Percentiles rank a stretch among this genome's conserved stretches.
Evolutionary conservation across 192 early-diverging fungal species (phyloP).

Genomic region (Coemansia erecta): DNA sequence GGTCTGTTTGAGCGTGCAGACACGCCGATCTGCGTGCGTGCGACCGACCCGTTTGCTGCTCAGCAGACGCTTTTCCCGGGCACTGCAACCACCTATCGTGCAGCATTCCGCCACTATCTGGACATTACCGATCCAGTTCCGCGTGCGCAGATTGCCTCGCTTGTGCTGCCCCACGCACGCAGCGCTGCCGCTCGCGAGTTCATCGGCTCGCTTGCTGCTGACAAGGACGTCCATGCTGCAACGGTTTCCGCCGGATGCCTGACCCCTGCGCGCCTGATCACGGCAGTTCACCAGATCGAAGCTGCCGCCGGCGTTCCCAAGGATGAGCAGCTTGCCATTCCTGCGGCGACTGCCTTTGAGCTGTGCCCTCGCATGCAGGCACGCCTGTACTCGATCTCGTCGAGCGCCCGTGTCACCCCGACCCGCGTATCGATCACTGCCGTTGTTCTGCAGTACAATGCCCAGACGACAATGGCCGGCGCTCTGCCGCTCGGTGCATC

Average conservation of each 20-base stretch:
- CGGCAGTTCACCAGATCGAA: slow-evolving; percentile 60
- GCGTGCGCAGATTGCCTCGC: slow-evolving; percentile 61
- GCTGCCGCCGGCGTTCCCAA: slow-evolving; percentile 22
- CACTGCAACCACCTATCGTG: slow-evolving; percentile 78
- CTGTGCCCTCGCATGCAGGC: slow-evolving; percentile 77
- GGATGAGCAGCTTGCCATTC: slow-evolving; percentile 57
- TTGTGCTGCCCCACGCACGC: slow-evolving; percentile 60
- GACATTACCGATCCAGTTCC: slow-evolving; percentile 80
- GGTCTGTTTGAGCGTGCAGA: slow-evolving; percentile 67
- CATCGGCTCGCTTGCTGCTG: slow-evolving; percentile 58
- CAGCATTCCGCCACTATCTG: slow-evolving; percentile 87
- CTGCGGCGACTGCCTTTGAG: slow-evolving; percentile 80
- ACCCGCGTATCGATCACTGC: slow-evolving; percentile 82
- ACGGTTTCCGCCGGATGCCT: slow-evolving; percentile 62
- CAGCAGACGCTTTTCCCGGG: slow-evolving; percentile 86
- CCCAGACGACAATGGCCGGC: slow-evolving; percentile 15
- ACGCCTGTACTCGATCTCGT: slow-evolving; percentile 98
- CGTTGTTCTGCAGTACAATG: slow-evolving; percentile 77
- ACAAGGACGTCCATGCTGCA: slow-evolving; percentile 67
- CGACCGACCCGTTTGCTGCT: slow-evolving; percentile 69
- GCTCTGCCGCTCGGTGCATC: slow-evolving; percentile 42
- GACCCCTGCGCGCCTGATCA: slow-evolving; percentile 74
- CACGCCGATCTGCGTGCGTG: slow-evolving; percentile 63
- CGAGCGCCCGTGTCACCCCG: slow-evolving; percentile 75
- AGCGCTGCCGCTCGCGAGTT: slow-evolving; percentile 54